phyloP scores from a whole-genome alignment of 768 basidiomycete genomes.

The Boletus rufocinnamomeus region DNA sequence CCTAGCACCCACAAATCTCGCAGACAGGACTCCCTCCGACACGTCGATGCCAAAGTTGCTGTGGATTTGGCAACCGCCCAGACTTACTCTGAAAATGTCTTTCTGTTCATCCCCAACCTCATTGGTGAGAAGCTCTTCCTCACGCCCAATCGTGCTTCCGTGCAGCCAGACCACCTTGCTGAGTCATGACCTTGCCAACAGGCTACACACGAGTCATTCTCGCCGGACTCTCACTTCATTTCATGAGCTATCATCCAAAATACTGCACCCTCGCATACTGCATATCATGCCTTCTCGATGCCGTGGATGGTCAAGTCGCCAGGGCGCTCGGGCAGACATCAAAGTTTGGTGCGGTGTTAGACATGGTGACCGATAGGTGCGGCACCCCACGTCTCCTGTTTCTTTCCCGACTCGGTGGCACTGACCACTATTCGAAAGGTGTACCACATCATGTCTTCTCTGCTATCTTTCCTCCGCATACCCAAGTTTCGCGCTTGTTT shows the following conservation, averaged over 20 bases:
- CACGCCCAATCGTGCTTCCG: background rate
- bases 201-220: conserved; percentile 91
- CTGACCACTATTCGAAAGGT: conserved; percentile 50
- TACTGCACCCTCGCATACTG: conserved; percentile 88
- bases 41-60: conserved; percentile 82
- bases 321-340: conserved; percentile 86
- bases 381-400: conserved; percentile 23
- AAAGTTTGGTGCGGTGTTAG: conserved; percentile 96
- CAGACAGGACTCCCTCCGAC: conserved; percentile 58
- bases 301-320: conserved; percentile 92
- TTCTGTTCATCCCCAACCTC: conserved; percentile 95
- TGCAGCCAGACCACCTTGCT: background rate
- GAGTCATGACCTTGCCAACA: conserved; percentile 32
- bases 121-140: conserved; percentile 62
- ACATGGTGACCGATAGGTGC: conserved; percentile 99
- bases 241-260: conserved; percentile 94
- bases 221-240: conserved; percentile 85
- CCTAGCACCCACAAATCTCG: conserved; percentile 33
- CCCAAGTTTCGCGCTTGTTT: conserved; percentile 78
- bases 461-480: conserved; percentile 93
- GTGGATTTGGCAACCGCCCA: conserved; percentile 87
- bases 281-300: conserved; percentile 91
- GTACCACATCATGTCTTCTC: conserved; percentile 92
- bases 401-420: background rate
- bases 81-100: conserved; percentile 92